These are phyloP conservation scores for Litchi chinensis DNA, from an alignment of 345 rosid species.

Conservation along the genomic window DNA sequence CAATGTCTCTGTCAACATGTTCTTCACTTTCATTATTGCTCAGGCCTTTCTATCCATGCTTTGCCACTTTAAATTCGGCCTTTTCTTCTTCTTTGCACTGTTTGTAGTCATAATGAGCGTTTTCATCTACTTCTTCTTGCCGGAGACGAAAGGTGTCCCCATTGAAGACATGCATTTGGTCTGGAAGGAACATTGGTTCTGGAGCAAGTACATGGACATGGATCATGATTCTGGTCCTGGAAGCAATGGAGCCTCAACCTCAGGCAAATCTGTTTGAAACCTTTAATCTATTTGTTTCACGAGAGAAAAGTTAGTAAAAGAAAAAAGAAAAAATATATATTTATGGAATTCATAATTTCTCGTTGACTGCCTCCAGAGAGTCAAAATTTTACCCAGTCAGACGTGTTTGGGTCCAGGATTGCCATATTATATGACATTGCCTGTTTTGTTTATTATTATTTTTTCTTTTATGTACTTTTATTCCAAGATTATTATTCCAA, in stretches of 20 bases:
- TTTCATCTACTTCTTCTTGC: neutral
- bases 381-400: too few relatives aligned
- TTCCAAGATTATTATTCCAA: too few relatives aligned
- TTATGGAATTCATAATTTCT: too few relatives aligned
- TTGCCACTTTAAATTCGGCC: slow-evolving; percentile 53
- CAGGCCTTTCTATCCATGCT: slow-evolving; percentile 60
- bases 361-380: too few relatives aligned
- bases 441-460: too few relatives aligned
- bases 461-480: too few relatives aligned
- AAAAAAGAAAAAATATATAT: too few relatives aligned
- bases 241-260: neutral
- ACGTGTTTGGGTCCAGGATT: too few relatives aligned
- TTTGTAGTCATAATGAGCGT: slow-evolving; percentile 43
- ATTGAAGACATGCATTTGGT: neutral
- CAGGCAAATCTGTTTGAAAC: neutral
- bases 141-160: neutral
- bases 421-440: too few relatives aligned
- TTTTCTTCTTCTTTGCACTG: slow-evolving; percentile 54
- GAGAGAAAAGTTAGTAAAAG: too few relatives aligned
- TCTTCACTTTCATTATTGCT: slow-evolving; percentile 54
- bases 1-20: slow-evolving; percentile 55
- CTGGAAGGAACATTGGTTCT: slow-evolving; percentile 12
- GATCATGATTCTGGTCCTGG: neutral
- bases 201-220: slow-evolving; percentile 36
- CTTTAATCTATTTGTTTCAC: too few relatives aligned